Evolutionary conservation across 2,329 filamentous ascomycete species (phyloP).

Genomic region (Fusarium phyllophilum): DNA sequence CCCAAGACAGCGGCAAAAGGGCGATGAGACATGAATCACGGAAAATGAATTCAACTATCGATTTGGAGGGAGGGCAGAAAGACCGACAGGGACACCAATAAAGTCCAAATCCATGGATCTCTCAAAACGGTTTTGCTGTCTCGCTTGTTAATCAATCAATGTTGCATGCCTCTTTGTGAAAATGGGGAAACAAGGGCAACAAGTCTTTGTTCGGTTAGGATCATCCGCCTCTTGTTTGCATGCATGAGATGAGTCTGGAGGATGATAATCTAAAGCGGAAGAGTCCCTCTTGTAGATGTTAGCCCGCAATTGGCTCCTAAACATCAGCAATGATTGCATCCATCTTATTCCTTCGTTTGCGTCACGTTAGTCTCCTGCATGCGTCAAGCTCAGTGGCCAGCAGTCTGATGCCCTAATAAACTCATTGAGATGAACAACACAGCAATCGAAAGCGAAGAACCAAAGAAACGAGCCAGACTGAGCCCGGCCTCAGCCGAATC

Average conservation of each 20-base stretch:
- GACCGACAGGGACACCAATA: conserved; percentile 1
- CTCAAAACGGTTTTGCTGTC: conserved; percentile 5
- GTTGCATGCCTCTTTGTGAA: neutral
- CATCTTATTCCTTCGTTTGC: conserved; percentile 14
- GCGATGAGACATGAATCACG: conserved; percentile 19
- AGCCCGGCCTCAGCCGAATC: conserved; percentile 19
- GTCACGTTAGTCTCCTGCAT: neutral
- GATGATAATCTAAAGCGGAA: conserved; percentile 3
- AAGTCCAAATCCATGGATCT: conserved; percentile 12
- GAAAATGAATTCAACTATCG: conserved; percentile 7
- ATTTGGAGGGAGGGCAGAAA: conserved; percentile 7
- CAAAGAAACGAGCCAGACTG: conserved; percentile 20
- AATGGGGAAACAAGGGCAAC: conserved; percentile 24
- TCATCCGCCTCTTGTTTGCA: conserved; percentile 3
- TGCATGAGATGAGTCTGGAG: conserved; percentile 2
- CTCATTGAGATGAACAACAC: conserved; percentile 23
- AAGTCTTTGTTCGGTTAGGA: conserved; percentile 29
- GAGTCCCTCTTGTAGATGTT: conserved; percentile 4
- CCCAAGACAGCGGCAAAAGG: neutral
- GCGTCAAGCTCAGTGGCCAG: conserved; percentile 18
- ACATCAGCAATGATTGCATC: conserved; percentile 1
- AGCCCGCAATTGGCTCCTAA: conserved; percentile 20
- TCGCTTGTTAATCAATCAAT: conserved; percentile 20
- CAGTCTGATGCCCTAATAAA: neutral
- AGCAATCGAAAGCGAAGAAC: conserved; percentile 15